phyloP scores from a whole-genome alignment of 202 grass and related monocot species.

The Schoenoplectus tabernaemontani region DNA sequence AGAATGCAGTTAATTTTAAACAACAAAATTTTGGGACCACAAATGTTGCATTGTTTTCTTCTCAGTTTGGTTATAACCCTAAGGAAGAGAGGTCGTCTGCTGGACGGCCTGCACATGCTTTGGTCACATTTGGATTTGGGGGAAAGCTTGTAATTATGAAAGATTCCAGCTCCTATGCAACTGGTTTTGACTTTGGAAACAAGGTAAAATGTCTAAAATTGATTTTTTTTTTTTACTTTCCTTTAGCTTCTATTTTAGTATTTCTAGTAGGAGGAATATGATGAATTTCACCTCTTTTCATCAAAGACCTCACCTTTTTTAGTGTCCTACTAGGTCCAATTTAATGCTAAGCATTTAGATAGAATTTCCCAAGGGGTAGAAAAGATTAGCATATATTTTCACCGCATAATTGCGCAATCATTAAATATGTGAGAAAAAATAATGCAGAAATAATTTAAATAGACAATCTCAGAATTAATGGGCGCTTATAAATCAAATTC shows the following conservation, averaged over 20 bases:
- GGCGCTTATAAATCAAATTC: not conserved
- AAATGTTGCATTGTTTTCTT: constrained; percentile 25
- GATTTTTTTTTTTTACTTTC: not conserved
- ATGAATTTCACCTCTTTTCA: not conserved
- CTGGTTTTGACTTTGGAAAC: constrained; percentile 50
- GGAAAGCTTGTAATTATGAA: constrained; percentile 86
- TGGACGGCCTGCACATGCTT: constrained; percentile 70
- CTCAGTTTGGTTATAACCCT: constrained; percentile 45
- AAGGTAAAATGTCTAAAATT: constrained; percentile 43
- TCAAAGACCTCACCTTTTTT: not conserved
- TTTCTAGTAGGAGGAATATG: not conserved
- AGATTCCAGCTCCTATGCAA: constrained; percentile 41
- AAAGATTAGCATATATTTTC: not conserved
- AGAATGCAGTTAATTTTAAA: constrained; percentile 44
- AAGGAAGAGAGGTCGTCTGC: constrained; percentile 61
- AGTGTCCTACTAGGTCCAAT: not conserved
- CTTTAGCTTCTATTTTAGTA: not conserved
- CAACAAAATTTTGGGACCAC: constrained; percentile 51
- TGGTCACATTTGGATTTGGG: constrained; percentile 92
- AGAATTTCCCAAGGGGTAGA: not conserved
- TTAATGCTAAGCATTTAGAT: not conserved
- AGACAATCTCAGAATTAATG: not conserved
- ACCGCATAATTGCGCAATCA: not conserved
- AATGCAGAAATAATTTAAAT: not conserved
- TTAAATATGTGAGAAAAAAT: not conserved